phyloP scores from a whole-genome alignment of 2,329 filamentous ascomycete species.

The Fusarium hostae region DNA sequence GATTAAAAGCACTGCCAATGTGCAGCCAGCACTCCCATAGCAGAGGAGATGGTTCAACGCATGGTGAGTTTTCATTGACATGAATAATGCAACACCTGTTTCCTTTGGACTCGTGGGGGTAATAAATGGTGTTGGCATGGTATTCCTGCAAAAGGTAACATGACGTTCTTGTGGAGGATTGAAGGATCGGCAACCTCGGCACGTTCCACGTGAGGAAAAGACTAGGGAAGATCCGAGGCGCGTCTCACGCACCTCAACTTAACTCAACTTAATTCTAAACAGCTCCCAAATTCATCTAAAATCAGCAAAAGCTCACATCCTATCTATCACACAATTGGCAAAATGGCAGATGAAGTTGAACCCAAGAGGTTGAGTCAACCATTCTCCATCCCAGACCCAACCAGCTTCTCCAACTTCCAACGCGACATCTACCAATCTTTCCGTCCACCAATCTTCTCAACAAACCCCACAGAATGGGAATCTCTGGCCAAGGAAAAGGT shows the following conservation, averaged over 20 bases:
- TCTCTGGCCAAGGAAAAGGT: conserved; percentile 29
- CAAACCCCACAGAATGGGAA: conserved; percentile 39
- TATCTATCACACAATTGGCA: too few relatives aligned
- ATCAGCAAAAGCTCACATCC: too few relatives aligned
- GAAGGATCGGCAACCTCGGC: conserved; percentile 14
- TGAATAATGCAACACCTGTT: accelerated
- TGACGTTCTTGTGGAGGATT: neutral
- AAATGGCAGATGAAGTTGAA: conserved; percentile 11
- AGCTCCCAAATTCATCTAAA: neutral
- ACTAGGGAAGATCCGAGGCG: neutral
- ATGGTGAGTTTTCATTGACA: too few relatives aligned
- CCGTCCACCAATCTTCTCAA: conserved; percentile 34
- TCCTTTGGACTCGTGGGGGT: neutral
- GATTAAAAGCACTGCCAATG: neutral
- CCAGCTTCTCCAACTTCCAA: conserved; percentile 36
- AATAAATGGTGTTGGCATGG: neutral
- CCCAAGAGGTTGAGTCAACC: conserved; percentile 18
- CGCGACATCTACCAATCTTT: conserved; percentile 42
- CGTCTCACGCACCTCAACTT: neutral
- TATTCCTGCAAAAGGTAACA: neutral
- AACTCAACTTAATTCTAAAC: neutral
- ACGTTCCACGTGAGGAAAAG: conserved; percentile 2
- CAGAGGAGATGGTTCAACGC: too few relatives aligned
- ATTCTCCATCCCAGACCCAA: conserved; percentile 25
- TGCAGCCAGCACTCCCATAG: too few relatives aligned